A percentile compares a stretch with the other conserved stretches of the same genome.
These are phyloP conservation scores for Mycena citricolor DNA, from an alignment of 1,284 basidiomycete genomes.

Conservation along the genomic window DNA sequence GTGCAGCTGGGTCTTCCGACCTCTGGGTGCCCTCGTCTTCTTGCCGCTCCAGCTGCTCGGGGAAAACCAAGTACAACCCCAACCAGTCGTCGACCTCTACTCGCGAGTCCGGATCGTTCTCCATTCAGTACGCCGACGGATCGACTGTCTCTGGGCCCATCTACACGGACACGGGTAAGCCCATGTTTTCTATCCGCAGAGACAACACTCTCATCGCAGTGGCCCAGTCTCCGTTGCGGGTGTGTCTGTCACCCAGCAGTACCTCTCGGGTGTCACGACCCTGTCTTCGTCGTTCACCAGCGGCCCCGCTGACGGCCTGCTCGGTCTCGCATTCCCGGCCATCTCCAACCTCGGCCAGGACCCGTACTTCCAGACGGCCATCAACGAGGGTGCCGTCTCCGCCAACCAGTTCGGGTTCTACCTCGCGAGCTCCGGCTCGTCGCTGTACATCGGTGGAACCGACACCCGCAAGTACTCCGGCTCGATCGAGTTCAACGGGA, in stretches of 20 bases:
- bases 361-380: constrained; percentile 2
- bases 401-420: constrained; percentile 6
- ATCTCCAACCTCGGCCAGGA: constrained; percentile 4
- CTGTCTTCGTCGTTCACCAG: background rate
- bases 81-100: background rate
- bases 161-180: constrained; percentile 18
- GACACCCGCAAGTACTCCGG: constrained; percentile 1
- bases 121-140: constrained; percentile 17
- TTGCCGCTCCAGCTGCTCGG: constrained; percentile 24
- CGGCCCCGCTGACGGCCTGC: constrained; percentile 1
- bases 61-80: constrained; percentile 1
- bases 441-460: constrained; percentile 11
- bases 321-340: constrained; percentile 1
- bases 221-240: constrained; percentile 33
- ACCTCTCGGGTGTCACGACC: constrained; percentile 1
- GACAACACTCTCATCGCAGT: background rate
- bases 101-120: constrained; percentile 4
- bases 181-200: background rate
- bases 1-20: constrained; percentile 26
- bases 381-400: background rate
- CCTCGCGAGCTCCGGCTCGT: constrained; percentile 2
- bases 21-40: constrained; percentile 28
- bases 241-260: constrained; percentile 22
- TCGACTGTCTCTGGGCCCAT: constrained; percentile 21
- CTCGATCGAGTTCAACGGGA: constrained; percentile 26